Evolutionary conservation across 495 filamentous ascomycete genomes (phyloP).

Genomic region (Staphylotrichum longicolle): DNA sequence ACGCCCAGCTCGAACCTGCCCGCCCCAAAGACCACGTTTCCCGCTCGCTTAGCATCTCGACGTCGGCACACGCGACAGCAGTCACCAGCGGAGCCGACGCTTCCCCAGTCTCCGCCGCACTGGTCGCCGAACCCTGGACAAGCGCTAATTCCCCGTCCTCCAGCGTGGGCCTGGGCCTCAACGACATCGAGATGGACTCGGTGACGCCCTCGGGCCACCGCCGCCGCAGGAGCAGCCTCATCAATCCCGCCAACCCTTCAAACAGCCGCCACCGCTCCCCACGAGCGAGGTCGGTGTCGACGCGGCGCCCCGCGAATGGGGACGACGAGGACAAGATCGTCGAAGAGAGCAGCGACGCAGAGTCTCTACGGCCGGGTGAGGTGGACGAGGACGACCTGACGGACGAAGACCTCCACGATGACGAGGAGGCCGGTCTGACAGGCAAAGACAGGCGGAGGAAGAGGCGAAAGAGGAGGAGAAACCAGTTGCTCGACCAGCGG

Average conservation of each 20-base stretch:
- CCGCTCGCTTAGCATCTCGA: not conserved
- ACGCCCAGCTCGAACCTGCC: not conserved
- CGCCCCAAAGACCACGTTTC: slow-evolving; percentile 4
- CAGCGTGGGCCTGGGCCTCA: slow-evolving; percentile 18
- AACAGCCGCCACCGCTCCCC: slow-evolving; percentile 46
- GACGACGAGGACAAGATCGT: slow-evolving; percentile 40
- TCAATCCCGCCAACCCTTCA: slow-evolving; percentile 42
- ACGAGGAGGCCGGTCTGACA: slow-evolving; percentile 87
- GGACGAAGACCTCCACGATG: slow-evolving; percentile 75
- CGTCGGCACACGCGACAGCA: slow-evolving; percentile 19
- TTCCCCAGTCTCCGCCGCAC: slow-evolving; percentile 9
- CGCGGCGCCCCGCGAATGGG: slow-evolving; percentile 29
- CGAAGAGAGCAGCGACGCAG: slow-evolving; percentile 38
- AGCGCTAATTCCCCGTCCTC: slow-evolving; percentile 3
- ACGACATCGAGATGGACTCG: slow-evolving; percentile 51
- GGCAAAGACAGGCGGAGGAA: slow-evolving; percentile 65
- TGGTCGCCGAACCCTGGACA: slow-evolving; percentile 6
- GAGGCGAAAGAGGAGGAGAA: slow-evolving; percentile 60
- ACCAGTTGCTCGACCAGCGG: slow-evolving; percentile 70
- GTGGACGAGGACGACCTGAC: slow-evolving; percentile 37
- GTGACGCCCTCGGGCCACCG: slow-evolving; percentile 50
- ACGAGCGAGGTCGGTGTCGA: slow-evolving; percentile 42
- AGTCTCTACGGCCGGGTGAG: slow-evolving; percentile 29
- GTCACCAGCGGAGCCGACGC: slow-evolving; percentile 3
- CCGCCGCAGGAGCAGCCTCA: slow-evolving; percentile 59